Percentiles rank a stretch among this genome's conserved stretches.
These are phyloP conservation scores for Akebia trifoliata DNA, from an alignment of 164 flowering plant species.

Conservation along the genomic window DNA sequence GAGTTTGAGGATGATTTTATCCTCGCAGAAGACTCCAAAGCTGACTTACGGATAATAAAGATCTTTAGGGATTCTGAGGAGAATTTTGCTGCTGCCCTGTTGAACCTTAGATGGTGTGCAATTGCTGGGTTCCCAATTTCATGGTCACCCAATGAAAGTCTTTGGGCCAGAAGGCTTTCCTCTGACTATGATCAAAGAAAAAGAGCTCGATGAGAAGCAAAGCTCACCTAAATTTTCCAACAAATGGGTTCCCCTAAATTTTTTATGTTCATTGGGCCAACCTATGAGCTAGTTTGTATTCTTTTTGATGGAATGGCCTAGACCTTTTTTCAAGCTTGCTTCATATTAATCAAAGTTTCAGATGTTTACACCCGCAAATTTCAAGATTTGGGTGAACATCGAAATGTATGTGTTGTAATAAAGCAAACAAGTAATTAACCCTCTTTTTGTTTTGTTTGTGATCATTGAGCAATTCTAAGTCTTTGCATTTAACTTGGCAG, in stretches of 20 bases:
- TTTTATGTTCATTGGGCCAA: not conserved
- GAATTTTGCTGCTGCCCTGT: constrained; percentile 45
- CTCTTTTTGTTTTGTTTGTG: no score
- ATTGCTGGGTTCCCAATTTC: constrained; percentile 41
- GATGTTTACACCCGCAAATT: no score
- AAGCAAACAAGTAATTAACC: no score
- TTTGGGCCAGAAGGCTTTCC: constrained; percentile 65
- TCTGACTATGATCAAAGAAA: constrained; percentile 8
- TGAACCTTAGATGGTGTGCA: constrained; percentile 83
- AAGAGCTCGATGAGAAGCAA: not conserved
- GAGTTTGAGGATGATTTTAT: constrained; percentile 45
- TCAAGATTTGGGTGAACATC: no score
- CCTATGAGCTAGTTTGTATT: not conserved
- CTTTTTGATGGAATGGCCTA: no score
- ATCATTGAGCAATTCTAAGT: no score
- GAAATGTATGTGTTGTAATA: no score
- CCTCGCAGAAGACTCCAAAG: constrained; percentile 46
- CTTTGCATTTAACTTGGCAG: no score
- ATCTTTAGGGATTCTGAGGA: constrained; percentile 35
- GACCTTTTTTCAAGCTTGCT: no score
- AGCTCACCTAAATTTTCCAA: not conserved
- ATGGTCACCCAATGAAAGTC: constrained; percentile 57
- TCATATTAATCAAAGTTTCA: no score
- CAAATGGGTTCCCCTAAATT: not conserved
- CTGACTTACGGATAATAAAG: constrained; percentile 42